Percentiles rank a stretch among this genome's conserved stretches.
Evolutionary conservation across 1,284 basidiomycete genomes (phyloP).

Genomic region (Trichosporon sp.): DNA sequence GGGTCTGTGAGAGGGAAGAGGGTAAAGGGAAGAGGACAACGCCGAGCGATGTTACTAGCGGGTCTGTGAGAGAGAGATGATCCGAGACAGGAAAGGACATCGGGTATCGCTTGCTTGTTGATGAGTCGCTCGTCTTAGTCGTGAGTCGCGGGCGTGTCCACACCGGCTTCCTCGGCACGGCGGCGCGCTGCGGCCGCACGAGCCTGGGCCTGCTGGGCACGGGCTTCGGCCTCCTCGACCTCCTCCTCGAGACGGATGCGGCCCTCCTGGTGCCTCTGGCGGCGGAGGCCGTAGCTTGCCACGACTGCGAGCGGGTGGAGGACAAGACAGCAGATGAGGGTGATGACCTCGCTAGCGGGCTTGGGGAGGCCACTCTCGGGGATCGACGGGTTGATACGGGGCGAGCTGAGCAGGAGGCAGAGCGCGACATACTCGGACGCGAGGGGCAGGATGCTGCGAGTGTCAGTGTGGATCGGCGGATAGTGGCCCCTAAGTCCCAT

Average conservation of each 20-base stretch:
- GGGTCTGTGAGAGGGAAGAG: not conserved
- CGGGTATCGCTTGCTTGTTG: not conserved
- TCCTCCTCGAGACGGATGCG: slow-evolving; percentile 48
- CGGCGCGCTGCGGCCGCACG: not conserved
- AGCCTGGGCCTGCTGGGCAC: slow-evolving; percentile 12
- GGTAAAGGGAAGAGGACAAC: too few species aligned
- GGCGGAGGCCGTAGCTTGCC: slow-evolving; percentile 34
- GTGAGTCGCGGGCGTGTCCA: not conserved
- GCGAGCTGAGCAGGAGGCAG: slow-evolving; percentile 41
- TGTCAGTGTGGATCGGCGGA: not conserved
- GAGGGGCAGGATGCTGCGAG: slow-evolving; percentile 29
- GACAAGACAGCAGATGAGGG: slow-evolving; percentile 42
- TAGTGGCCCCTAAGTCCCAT: too few species aligned
- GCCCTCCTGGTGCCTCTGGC: slow-evolving; percentile 27
- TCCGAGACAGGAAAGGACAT: not conserved
- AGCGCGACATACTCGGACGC: slow-evolving; percentile 42
- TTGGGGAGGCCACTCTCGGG: slow-evolving; percentile 32
- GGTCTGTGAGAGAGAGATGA: not conserved
- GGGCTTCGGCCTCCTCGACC: slow-evolving; percentile 38
- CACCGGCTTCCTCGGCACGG: not conserved
- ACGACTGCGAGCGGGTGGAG: slow-evolving; percentile 44
- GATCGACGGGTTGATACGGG: slow-evolving; percentile 30
- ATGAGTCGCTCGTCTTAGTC: not conserved
- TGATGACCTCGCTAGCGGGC: slow-evolving; percentile 39
- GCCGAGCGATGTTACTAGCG: not conserved